Conservation (phyloP, 768 basidiomycete genomes). For the Boletus huronensis region DNA sequence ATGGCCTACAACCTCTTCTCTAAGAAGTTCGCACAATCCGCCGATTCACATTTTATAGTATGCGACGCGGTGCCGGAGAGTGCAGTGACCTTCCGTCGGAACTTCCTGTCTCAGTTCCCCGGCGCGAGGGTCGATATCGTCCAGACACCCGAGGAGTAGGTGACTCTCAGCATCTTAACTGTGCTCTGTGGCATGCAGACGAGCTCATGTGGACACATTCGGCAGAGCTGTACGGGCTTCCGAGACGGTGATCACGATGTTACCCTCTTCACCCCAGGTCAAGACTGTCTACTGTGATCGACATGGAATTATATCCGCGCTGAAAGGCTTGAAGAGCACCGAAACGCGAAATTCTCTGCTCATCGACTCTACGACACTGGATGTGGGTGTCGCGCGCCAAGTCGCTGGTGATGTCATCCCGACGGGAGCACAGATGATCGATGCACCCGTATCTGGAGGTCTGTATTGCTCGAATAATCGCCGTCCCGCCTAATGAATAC, state of each 20-base stretch:
- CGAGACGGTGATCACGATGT: conserved; percentile 78
- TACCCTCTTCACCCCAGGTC: conserved; percentile 90
- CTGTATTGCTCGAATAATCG: conserved; percentile 22
- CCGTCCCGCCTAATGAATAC: conserved; percentile 2
- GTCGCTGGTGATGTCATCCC: conserved; percentile 53
- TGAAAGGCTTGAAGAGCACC: conserved; percentile 44
- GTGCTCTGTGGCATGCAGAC: background rate
- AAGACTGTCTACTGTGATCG: conserved; percentile 62
- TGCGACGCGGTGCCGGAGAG: conserved; percentile 71
- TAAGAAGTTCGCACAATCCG: conserved; percentile 53
- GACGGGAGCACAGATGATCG: conserved; percentile 73
- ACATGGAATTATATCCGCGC: conserved; percentile 61
- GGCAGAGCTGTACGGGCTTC: conserved; percentile 62
- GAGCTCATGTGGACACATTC: conserved; percentile 12
- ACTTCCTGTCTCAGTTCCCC: conserved; percentile 57
- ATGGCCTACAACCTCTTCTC: conserved; percentile 86
- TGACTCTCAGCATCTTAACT: conserved; percentile 12
- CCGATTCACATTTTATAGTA: conserved; percentile 64
- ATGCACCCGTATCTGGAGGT: conserved; percentile 95
- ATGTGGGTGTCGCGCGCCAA: conserved; percentile 67
- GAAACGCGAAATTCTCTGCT: conserved; percentile 52
- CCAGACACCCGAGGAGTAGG: conserved; percentile 70
- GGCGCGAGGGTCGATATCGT: conserved; percentile 56
- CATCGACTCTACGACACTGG: conserved; percentile 90
- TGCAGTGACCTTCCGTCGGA: conserved; percentile 51